A percentile compares a stretch with the other conserved stretches of the same genome.
phyloP scores from a whole-genome alignment of 768 basidiomycete genomes.

The Mrakia blollopis region DNA sequence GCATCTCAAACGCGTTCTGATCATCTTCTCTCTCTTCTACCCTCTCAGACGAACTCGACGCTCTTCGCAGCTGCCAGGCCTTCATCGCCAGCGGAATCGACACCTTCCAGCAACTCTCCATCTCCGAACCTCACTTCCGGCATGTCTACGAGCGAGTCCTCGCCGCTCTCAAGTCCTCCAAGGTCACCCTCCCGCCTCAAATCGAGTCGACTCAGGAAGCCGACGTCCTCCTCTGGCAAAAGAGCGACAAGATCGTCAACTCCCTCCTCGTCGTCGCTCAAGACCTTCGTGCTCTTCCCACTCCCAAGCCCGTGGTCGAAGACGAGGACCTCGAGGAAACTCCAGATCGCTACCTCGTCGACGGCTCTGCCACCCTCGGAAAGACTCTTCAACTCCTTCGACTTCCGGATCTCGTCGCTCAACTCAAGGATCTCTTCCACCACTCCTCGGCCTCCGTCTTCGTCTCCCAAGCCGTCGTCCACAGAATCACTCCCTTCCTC shows the following conservation, averaged over 20 bases:
- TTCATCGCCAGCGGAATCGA: not conserved
- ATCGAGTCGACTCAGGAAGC: not conserved
- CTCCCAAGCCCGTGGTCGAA: conserved; percentile 19
- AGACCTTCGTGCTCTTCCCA: conserved; percentile 48
- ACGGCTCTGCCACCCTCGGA: conserved; percentile 24
- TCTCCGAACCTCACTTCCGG: conserved; percentile 37
- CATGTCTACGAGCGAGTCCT: conserved; percentile 45
- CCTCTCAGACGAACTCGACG: conserved; percentile 19
- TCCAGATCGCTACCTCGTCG: conserved; percentile 45
- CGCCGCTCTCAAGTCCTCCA: conserved; percentile 39
- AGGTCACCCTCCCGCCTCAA: not conserved
- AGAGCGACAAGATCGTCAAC: conserved; percentile 52
- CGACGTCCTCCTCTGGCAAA: conserved; percentile 31
- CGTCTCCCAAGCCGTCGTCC: conserved; percentile 39
- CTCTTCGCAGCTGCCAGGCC: conserved; percentile 11
- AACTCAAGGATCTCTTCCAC: conserved; percentile 48
- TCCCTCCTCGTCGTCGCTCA: conserved; percentile 64
- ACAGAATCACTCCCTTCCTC: conserved; percentile 66
- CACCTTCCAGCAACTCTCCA: conserved; percentile 6
- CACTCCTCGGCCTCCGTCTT: conserved; percentile 40
- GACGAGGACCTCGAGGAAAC: conserved; percentile 41
- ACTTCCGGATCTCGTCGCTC: conserved; percentile 32
- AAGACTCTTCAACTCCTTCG: conserved; percentile 29
- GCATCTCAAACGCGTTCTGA: not conserved
- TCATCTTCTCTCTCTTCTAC: not conserved